These are phyloP conservation scores for Debaryomyces maramus DNA, from an alignment of 805 yeast species.

Conservation along the genomic window DNA sequence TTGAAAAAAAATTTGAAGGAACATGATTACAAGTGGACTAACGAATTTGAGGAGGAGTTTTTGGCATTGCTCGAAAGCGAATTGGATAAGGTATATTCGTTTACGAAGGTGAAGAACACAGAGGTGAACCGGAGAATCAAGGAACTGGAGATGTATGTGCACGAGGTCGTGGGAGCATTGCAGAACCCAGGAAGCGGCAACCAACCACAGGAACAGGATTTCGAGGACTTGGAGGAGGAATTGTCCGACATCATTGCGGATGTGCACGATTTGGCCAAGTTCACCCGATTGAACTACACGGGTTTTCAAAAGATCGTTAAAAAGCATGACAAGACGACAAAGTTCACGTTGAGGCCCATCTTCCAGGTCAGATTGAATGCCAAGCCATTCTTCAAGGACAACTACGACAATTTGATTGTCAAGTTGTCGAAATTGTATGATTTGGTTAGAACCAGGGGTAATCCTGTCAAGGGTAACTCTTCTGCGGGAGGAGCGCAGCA, in stretches of 20 bases:
- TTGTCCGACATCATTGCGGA: conserved; percentile 84
- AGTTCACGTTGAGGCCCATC: conserved; percentile 74
- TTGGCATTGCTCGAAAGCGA: conserved; percentile 74
- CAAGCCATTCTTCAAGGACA: conserved; percentile 94
- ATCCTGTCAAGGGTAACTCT: conserved; percentile 92
- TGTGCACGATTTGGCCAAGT: conserved; percentile 95
- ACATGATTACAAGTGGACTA: conserved; percentile 66
- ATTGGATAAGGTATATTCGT: conserved; percentile 88
- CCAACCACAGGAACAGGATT: conserved; percentile 43
- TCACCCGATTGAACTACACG: conserved; percentile 88
- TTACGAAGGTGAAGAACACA: conserved; percentile 82
- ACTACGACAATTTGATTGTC: conserved; percentile 85
- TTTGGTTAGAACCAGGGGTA: conserved; percentile 91
- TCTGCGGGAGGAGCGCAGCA: conserved; percentile 98
- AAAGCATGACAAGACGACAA: conserved; percentile 91
- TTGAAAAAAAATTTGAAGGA: conserved; percentile 66
- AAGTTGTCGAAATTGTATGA: conserved; percentile 88
- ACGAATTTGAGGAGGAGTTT: conserved; percentile 78
- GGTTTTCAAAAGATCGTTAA: conserved; percentile 96
- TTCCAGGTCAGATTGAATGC: conserved; percentile 91
- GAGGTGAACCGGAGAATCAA: conserved; percentile 85
- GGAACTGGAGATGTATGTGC: conserved; percentile 73
- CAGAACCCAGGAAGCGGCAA: conserved; percentile 27
- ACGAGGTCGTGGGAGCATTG: conserved; percentile 56
- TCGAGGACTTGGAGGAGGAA: conserved; percentile 45